Evolutionary conservation across 495 filamentous ascomycete genomes (phyloP).

Genomic region (Chaetomium fimeti): DNA sequence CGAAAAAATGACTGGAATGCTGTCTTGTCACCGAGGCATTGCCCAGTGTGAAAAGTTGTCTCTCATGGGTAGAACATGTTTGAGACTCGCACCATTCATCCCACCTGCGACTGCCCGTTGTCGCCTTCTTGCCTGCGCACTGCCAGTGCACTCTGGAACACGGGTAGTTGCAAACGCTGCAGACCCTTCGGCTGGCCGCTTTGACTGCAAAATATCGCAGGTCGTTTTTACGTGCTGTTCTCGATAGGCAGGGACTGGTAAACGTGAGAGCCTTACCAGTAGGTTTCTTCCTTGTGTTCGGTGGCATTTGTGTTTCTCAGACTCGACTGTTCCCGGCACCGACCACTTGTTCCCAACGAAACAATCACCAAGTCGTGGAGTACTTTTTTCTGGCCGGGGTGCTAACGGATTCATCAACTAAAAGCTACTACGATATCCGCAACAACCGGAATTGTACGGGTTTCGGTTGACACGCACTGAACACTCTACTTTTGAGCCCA

Average conservation of each 20-base stretch:
- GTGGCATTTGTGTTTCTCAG: not conserved
- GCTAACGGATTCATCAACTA: not conserved
- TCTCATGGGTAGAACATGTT: not conserved
- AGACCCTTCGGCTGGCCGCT: conserved; percentile 1
- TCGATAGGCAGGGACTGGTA: not conserved
- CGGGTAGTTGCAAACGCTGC: conserved; percentile 14
- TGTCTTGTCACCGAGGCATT: not conserved
- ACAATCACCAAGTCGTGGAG: not conserved
- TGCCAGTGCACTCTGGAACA: not conserved
- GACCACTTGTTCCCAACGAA: not conserved
- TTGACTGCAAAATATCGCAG: not conserved
- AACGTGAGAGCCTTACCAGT: not conserved
- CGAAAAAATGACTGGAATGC: not conserved
- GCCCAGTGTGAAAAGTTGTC: not conserved
- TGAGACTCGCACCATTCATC: not conserved
- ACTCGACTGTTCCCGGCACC: not conserved
- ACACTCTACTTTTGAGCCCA: too few species aligned
- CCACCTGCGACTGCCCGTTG: conserved; percentile 11
- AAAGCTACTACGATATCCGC: not conserved
- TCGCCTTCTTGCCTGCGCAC: not conserved
- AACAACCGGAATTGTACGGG: not conserved
- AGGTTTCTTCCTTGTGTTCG: not conserved
- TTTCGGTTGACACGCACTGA: not conserved
- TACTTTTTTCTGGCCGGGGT: not conserved
- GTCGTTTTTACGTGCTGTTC: not conserved